Base-by-base conservation (phyloP, 2,329 filamentous ascomycete genomes). In the Basipetospora chlamydospora region DNA sequence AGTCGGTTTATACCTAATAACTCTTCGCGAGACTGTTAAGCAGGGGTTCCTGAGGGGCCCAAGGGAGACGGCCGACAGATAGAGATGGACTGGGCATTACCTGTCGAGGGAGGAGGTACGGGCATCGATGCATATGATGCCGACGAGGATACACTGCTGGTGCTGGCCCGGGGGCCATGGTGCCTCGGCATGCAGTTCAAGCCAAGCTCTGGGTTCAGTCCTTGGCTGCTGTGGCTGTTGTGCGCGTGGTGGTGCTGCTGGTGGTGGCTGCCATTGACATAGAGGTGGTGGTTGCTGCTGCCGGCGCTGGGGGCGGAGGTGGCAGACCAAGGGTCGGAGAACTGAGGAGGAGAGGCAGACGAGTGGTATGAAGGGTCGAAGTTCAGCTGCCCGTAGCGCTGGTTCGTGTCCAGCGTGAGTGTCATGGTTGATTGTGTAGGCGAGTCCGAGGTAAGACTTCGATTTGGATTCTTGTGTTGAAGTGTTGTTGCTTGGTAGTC, bases 391-490 rank as follows among this genome's bases (percentile, higher is more conserved):
- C 72, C 82, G 63, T 80, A 83, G 57, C 75, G 83, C 63, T 88
- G 85, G 59, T 86, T 82, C 52, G 77, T 76, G 64, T 94, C 85
- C 66, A 94, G 75, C 59, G 87, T 83, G 85, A 94, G 93, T 64
- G 85, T 90, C 86, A 94, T 94, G 59, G 59, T 75, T 42, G 38
- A 21, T 36, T 26, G 26, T 35, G 15, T 21, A 20, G 29, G 15
- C 20, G 23, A 11, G 35, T 43, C 43, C 13, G 13, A 17, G 33
- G 11, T 23, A 28, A 13, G 15, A 26, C 43, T 25, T 42, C 44
- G 30, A 30, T 29, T 40, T 42, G 43, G 36, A 43, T 36, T 41
- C 44, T 36, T 37, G 36, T 33, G 28, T 29, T 33, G 21, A 32
- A 43, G 42, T 46, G 41, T 43, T 16, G 25, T 31, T 18, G 22